phyloP scores from a whole-genome alignment of 192 early-diverging fungal genomes.

The Entrophospora sp. region DNA sequence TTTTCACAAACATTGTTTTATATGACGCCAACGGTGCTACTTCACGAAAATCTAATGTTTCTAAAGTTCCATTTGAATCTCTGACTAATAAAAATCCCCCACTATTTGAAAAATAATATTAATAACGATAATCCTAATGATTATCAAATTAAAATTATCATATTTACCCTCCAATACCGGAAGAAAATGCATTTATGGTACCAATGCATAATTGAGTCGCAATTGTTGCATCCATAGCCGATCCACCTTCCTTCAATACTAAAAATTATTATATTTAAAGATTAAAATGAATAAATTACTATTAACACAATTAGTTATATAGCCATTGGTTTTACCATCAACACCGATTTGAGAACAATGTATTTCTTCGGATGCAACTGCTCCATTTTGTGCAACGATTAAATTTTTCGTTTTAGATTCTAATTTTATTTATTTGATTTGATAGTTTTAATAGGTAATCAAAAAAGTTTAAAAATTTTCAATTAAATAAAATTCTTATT shows the following conservation, averaged over 20 bases:
- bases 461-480: too few relatives aligned
- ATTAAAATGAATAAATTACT: too few relatives aligned
- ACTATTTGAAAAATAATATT: slow-evolving; percentile 26
- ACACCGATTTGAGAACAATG: too few relatives aligned
- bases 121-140: not conserved
- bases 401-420: too few relatives aligned
- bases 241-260: slow-evolving; percentile 77
- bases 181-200: slow-evolving; percentile 78
- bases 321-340: too few relatives aligned
- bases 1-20: slow-evolving; percentile 70
- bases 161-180: slow-evolving; percentile 72
- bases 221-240: slow-evolving; percentile 82
- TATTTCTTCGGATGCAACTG: too few relatives aligned
- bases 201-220: slow-evolving; percentile 82
- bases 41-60: slow-evolving; percentile 85
- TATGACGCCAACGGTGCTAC: slow-evolving; percentile 62
- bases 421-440: too few relatives aligned
- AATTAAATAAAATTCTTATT: too few relatives aligned
- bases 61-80: slow-evolving; percentile 42
- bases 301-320: too few relatives aligned
- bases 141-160: not conserved
- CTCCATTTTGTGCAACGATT: too few relatives aligned
- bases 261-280: too few relatives aligned
- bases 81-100: slow-evolving; percentile 91
- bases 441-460: too few relatives aligned